phyloP scores from a whole-genome alignment of 306 rosid species.

The Styphnolobium japonicum region DNA sequence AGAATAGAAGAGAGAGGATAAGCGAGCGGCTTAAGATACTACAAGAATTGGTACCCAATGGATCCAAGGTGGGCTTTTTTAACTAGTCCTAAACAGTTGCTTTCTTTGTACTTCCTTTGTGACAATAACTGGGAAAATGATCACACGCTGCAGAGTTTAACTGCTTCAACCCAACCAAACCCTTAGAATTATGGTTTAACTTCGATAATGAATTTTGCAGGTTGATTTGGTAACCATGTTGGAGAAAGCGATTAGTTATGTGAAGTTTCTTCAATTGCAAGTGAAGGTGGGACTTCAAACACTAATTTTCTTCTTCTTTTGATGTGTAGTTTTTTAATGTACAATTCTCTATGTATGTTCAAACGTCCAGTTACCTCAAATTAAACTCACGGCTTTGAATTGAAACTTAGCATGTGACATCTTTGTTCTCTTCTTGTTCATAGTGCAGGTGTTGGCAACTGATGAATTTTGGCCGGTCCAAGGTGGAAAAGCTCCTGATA shows the following conservation, averaged over 20 bases:
- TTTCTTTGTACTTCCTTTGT: background rate
- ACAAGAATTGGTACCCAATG: conserved; percentile 82
- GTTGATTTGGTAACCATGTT: conserved; percentile 93
- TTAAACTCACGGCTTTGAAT: background rate
- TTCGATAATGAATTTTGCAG: conserved; percentile 31
- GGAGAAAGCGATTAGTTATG: conserved; percentile 85
- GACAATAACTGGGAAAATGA: background rate
- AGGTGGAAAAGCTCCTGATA: conserved; percentile 81
- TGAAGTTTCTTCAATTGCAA: conserved; percentile 87
- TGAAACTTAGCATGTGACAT: background rate
- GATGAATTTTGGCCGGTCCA: conserved; percentile 89
- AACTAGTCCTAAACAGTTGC: background rate
- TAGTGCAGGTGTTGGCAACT: conserved; percentile 64
- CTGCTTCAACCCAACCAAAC: background rate
- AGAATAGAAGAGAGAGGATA: conserved; percentile 90
- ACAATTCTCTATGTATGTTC: background rate
- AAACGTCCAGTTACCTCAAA: background rate
- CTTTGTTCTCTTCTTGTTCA: background rate
- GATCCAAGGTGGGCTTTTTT: conserved; percentile 59
- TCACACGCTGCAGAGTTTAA: background rate
- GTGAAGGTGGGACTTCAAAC: conserved; percentile 57
- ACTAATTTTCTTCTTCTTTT: conserved; percentile 12
- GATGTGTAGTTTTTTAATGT: conserved; percentile 9
- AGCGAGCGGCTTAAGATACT: conserved; percentile 79
- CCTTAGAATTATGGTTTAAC: background rate